Conservation (phyloP, 2,329 filamentous ascomycete species). For the Saccharata proteae region DNA sequence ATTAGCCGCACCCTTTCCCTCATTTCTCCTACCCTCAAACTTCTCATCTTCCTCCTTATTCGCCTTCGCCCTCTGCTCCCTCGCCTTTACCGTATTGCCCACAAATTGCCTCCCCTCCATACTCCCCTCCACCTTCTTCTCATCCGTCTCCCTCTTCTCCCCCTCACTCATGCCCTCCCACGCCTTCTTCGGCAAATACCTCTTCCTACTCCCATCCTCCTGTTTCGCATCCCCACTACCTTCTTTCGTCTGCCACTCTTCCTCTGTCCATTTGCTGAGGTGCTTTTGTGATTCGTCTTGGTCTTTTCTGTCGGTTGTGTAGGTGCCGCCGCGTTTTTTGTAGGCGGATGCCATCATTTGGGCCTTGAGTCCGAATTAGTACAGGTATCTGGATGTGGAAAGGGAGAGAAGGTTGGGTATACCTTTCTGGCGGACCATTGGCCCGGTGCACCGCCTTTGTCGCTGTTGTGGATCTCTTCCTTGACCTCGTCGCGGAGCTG, state of each 20-base stretch:
- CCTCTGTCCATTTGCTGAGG: slow-evolving; percentile 34
- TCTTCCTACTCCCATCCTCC: slow-evolving; percentile 31
- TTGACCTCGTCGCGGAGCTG: slow-evolving; percentile 35
- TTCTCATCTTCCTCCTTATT: slow-evolving; percentile 20
- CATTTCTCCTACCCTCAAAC: slow-evolving; percentile 14
- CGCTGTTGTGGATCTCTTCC: slow-evolving; percentile 32
- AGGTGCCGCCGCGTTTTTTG: slow-evolving; percentile 35
- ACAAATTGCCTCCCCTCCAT: slow-evolving; percentile 34
- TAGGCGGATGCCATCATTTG: slow-evolving; percentile 37
- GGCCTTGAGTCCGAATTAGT: slow-evolving; percentile 16
- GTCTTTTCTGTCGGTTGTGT: slow-evolving; percentile 33
- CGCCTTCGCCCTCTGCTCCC: slow-evolving; percentile 26
- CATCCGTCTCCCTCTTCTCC: slow-evolving; percentile 32
- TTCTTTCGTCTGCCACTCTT: slow-evolving; percentile 40
- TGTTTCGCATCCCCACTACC: slow-evolving; percentile 32
- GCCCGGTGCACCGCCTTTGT: slow-evolving; percentile 36
- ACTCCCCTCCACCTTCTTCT: slow-evolving; percentile 24
- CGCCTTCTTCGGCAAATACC: slow-evolving; percentile 36
- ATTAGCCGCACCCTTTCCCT: slow-evolving; percentile 20
- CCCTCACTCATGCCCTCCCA: slow-evolving; percentile 36
- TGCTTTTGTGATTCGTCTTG: slow-evolving; percentile 33
- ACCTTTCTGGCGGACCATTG: slow-evolving; percentile 40
- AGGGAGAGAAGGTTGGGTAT: background rate
- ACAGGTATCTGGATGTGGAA: background rate
- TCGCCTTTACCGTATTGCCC: slow-evolving; percentile 30